A percentile compares a stretch with the other conserved stretches of the same genome.
Conservation (phyloP, 2,329 filamentous ascomycete genomes). For the Leptographium radiaticola region DNA sequence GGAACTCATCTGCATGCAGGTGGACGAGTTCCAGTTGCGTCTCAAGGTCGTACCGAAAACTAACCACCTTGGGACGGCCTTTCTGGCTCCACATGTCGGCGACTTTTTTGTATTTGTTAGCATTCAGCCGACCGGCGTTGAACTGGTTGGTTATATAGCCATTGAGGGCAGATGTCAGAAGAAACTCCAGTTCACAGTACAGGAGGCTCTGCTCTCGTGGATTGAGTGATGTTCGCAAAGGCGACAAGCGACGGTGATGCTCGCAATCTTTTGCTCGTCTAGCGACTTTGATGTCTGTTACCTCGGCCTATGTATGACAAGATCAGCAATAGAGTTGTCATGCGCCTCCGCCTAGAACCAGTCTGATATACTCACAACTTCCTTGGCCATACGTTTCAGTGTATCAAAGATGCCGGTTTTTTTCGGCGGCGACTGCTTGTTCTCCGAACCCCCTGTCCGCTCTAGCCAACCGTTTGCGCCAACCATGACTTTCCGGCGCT, state of each 20-base stretch:
- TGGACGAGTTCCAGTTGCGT: slow-evolving; percentile 43
- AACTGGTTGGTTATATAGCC: slow-evolving; percentile 39
- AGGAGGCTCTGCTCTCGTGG: slow-evolving; percentile 44
- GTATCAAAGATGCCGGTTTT: slow-evolving; percentile 28
- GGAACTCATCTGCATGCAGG: slow-evolving; percentile 37
- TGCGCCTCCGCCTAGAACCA: neutral
- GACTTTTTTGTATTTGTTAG: slow-evolving; percentile 36
- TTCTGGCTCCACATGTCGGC: slow-evolving; percentile 37
- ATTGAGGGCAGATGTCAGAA: slow-evolving; percentile 36
- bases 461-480: slow-evolving; percentile 46
- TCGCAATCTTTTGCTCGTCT: slow-evolving; percentile 19
- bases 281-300: slow-evolving; percentile 23
- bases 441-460: slow-evolving; percentile 21
- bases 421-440: slow-evolving; percentile 17
- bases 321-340: neutral
- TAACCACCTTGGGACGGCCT: slow-evolving; percentile 40
- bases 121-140: slow-evolving; percentile 39
- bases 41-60: slow-evolving; percentile 47
- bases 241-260: slow-evolving; percentile 17
- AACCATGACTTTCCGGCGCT: slow-evolving; percentile 37
- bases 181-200: slow-evolving; percentile 46
- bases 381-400: slow-evolving; percentile 40
- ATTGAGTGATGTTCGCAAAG: slow-evolving; percentile 35
- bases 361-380: slow-evolving; percentile 26
- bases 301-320: slow-evolving; percentile 11